Conservation (phyloP, 306 rosid species). For the Notholithocarpus densiflorus region DNA sequence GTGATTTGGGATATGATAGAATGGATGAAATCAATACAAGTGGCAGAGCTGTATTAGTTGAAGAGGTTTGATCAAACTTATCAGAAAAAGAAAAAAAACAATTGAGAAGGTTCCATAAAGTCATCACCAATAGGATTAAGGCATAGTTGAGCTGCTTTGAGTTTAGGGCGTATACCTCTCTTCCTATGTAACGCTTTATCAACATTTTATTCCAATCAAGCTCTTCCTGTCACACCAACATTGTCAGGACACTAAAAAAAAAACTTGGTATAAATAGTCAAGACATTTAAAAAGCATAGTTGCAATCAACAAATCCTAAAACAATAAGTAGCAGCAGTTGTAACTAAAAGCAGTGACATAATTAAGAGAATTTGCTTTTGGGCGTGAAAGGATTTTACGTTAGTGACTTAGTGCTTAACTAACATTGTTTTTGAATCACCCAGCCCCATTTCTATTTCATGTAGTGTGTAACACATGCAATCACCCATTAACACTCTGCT, state of each 20-base stretch:
- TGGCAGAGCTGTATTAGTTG: background rate
- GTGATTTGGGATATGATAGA: background rate
- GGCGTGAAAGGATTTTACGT: background rate
- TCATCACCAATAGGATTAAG: background rate
- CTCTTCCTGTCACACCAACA: constrained; percentile 65
- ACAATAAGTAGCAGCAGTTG: background rate
- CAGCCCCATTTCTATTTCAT: background rate
- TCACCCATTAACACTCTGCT: no score
- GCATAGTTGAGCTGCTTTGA: background rate
- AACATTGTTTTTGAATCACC: background rate
- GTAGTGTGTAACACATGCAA: background rate
- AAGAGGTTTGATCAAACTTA: background rate
- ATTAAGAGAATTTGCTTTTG: background rate
- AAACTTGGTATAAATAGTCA: background rate
- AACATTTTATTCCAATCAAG: constrained; percentile 76
- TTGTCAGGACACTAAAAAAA: background rate
- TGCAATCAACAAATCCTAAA: background rate
- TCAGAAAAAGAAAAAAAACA: background rate
- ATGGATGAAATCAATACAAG: background rate
- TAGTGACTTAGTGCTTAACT: background rate
- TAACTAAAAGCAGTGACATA: background rate
- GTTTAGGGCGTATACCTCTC: constrained; percentile 53
- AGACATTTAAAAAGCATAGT: background rate
- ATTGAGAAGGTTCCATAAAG: background rate
- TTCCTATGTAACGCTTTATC: constrained; percentile 73